Percentiles rank a stretch among this genome's conserved stretches.
These are phyloP conservation scores for Vachellia collinsii DNA, from an alignment of 306 rosid species.

Conservation along the genomic window DNA sequence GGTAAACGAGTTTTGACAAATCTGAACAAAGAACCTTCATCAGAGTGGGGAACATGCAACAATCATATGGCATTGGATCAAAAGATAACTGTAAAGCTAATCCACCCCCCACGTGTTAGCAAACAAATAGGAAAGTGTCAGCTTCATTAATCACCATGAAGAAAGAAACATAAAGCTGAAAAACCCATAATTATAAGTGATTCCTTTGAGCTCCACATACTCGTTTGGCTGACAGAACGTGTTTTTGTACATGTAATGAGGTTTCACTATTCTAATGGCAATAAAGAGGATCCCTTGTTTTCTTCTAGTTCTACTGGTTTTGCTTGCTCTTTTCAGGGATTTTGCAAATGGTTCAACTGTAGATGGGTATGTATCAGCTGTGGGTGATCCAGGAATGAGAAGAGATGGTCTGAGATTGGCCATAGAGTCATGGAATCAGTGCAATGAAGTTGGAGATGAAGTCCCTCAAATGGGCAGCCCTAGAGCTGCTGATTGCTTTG, in stretches of 20 bases:
- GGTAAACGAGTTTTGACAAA: conserved; percentile 34
- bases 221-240: neutral
- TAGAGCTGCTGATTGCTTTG: conserved; percentile 68
- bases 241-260: neutral
- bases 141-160: conserved; percentile 1
- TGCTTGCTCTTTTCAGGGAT: neutral
- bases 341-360: conserved; percentile 15
- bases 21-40: neutral
- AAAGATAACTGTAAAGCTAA: conserved; percentile 1
- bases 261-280: neutral
- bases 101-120: neutral
- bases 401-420: conserved; percentile 59
- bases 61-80: neutral
- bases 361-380: conserved; percentile 43
- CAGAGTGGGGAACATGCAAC: neutral
- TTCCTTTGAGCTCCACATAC: neutral
- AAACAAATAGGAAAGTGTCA: neutral
- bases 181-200: neutral
- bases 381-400: conserved; percentile 65
- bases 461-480: conserved; percentile 58
- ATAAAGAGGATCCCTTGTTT: conserved; percentile 19
- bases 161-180: neutral
- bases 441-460: conserved; percentile 73
- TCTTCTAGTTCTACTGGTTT: conserved; percentile 25
- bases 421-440: conserved; percentile 70